These are phyloP conservation scores for Pogostemon cablin DNA, from an alignment of 257 asterid genomes.

Conservation along the genomic window DNA sequence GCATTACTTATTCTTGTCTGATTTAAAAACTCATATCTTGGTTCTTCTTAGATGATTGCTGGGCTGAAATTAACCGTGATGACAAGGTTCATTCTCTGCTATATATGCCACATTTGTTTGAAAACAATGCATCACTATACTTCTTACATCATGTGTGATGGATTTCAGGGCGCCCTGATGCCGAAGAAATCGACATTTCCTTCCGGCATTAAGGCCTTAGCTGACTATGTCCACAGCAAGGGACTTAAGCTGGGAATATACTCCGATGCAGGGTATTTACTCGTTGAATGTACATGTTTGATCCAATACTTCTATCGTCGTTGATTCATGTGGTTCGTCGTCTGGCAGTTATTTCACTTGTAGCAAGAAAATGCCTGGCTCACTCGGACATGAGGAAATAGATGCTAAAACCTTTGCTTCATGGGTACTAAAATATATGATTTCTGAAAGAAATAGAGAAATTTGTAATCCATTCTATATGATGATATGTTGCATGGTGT, in stretches of 20 bases:
- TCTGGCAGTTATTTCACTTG: constrained; percentile 62
- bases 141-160: too few species aligned
- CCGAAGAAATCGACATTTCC: constrained; percentile 80
- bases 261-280: constrained; percentile 76
- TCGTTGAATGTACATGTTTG: too few species aligned
- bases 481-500: not conserved
- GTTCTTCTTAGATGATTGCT: constrained; percentile 68
- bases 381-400: constrained; percentile 84
- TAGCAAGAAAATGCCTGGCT: constrained; percentile 79
- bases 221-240: constrained; percentile 78
- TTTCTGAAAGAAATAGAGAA: too few species aligned
- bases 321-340: not conserved
- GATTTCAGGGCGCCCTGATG: constrained; percentile 63
- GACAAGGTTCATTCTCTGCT: constrained; percentile 43
- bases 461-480: too few species aligned
- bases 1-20: constrained; percentile 1
- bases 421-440: constrained; percentile 47
- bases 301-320: too few species aligned
- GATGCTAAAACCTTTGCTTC: constrained; percentile 80
- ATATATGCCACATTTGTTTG: not conserved
- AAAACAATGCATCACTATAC: too few species aligned
- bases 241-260: constrained; percentile 87
- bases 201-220: constrained; percentile 80
- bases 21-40: constrained; percentile 1
- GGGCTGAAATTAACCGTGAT: constrained; percentile 71